Conservation (phyloP, 495 filamentous ascomycete genomes). For the Tricharina praecox region DNA sequence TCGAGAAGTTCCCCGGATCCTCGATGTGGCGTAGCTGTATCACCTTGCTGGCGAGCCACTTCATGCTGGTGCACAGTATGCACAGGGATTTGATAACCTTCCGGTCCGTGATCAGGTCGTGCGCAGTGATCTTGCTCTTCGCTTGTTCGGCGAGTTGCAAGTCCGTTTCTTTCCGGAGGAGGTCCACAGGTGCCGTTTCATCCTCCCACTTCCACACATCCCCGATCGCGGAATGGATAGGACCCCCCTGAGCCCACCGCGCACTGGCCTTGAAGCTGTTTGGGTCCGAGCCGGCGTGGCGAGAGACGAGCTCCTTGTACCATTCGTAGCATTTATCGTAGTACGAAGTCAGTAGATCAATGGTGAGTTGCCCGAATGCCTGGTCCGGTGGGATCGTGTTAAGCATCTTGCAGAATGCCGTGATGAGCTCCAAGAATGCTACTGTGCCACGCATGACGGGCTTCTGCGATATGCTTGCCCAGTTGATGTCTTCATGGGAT, state of each 20-base stretch:
- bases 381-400: conserved; percentile 92
- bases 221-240: conserved; percentile 13
- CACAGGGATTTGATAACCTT: conserved; percentile 71
- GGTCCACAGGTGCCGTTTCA: not conserved
- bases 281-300: conserved; percentile 9
- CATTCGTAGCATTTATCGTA: conserved; percentile 80
- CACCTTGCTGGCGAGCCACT: conserved; percentile 80
- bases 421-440: conserved; percentile 71
- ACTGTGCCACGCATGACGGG: conserved; percentile 89
- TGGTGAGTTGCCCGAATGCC: conserved; percentile 78
- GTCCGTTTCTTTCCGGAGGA: conserved; percentile 18
- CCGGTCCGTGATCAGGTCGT: conserved; percentile 67
- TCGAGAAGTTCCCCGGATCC: conserved; percentile 23
- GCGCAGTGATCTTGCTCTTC: conserved; percentile 48
- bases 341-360: conserved; percentile 75
- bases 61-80: conserved; percentile 88
- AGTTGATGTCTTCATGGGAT: conserved; percentile 73
- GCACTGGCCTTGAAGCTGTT: conserved; percentile 22
- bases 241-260: conserved; percentile 17
- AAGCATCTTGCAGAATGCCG: conserved; percentile 83
- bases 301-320: conserved; percentile 45
- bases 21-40: conserved; percentile 57
- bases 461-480: conserved; percentile 54
- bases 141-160: conserved; percentile 33
- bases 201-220: conserved; percentile 12